Percentiles rank a stretch among this genome's conserved stretches.
Conservation (phyloP, 495 filamentous ascomycete species). For the Trichoderma orchidacearum region DNA sequence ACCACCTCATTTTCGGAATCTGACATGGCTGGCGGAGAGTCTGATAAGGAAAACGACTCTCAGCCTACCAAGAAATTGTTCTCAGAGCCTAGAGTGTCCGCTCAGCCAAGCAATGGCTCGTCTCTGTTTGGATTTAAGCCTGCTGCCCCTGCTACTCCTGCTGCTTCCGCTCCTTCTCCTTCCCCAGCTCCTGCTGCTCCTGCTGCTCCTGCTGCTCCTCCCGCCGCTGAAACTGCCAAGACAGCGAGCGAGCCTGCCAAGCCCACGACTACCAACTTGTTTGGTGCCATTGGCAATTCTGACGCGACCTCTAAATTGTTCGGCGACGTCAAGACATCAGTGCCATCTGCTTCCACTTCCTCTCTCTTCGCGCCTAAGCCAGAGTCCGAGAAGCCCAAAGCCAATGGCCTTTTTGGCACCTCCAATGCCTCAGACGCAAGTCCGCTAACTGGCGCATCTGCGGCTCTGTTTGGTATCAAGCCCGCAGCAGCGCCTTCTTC, state of each 20-base stretch:
- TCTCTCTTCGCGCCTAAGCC: constrained; percentile 7
- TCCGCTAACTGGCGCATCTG: not conserved
- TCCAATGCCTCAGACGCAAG: constrained; percentile 14
- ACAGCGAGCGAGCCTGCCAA: constrained; percentile 5
- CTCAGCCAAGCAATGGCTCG: constrained; percentile 15
- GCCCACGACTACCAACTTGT: too few relatives aligned
- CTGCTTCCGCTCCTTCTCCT: too few relatives aligned
- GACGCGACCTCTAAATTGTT: not conserved
- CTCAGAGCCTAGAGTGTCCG: constrained; percentile 6
- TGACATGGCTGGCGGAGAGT: not conserved
- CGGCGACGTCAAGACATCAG: not conserved
- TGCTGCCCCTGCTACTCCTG: too few relatives aligned
- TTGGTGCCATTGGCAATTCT: not conserved
- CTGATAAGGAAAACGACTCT: constrained; percentile 5
- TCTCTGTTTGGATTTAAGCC: constrained; percentile 15
- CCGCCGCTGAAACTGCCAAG: constrained; percentile 1
- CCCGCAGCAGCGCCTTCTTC: constrained; percentile 2
- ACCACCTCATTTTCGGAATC: not conserved
- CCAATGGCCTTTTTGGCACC: constrained; percentile 17
- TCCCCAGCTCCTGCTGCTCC: too few relatives aligned
- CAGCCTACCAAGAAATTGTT: not conserved
- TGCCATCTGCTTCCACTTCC: not conserved
- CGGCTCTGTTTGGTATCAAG: not conserved
- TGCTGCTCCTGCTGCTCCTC: too few relatives aligned
- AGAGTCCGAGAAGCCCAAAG: constrained; percentile 9